These are phyloP conservation scores for Cyclostephanos tholiformis DNA, from an alignment of 108 stramenopile species.

Conservation along the genomic window DNA sequence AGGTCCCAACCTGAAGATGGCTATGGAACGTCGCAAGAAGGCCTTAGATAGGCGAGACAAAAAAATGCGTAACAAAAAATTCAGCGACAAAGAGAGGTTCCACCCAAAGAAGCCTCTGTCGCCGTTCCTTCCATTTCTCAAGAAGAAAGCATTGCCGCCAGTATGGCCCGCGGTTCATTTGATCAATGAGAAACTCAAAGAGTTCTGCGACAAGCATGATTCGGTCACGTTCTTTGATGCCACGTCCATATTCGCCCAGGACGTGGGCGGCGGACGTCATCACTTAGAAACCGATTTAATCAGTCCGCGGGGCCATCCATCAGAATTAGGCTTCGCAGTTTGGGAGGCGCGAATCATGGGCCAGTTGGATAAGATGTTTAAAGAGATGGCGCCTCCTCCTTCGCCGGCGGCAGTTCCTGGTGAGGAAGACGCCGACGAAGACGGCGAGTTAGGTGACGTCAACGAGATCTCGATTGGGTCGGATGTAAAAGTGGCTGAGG, in stretches of 20 bases:
- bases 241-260: slow-evolving; percentile 63
- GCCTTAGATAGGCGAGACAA: slow-evolving; percentile 22
- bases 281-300: slow-evolving; percentile 62
- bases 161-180: slow-evolving; percentile 77
- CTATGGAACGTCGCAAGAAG: slow-evolving; percentile 42
- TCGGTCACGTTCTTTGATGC: slow-evolving; percentile 80
- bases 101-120: slow-evolving; percentile 46
- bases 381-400: not conserved
- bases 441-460: not conserved
- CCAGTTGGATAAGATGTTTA: slow-evolving; percentile 26
- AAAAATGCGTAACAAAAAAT: slow-evolving; percentile 19
- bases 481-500: not conserved
- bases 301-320: slow-evolving; percentile 70
- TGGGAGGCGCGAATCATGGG: slow-evolving; percentile 56
- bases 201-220: slow-evolving; percentile 61
- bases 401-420: not conserved
- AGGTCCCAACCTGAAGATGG: slow-evolving; percentile 40
- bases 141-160: slow-evolving; percentile 49
- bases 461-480: not conserved
- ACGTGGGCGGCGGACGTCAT: slow-evolving; percentile 41
- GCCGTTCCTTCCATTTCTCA: slow-evolving; percentile 45
- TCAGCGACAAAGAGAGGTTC: slow-evolving; percentile 44
- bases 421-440: not conserved
- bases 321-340: slow-evolving; percentile 55
- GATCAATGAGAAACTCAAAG: slow-evolving; percentile 68